These are phyloP conservation scores for Tuctoria greenei DNA, from an alignment of 176 grass and related monocot genomes.

Conservation along the genomic window DNA sequence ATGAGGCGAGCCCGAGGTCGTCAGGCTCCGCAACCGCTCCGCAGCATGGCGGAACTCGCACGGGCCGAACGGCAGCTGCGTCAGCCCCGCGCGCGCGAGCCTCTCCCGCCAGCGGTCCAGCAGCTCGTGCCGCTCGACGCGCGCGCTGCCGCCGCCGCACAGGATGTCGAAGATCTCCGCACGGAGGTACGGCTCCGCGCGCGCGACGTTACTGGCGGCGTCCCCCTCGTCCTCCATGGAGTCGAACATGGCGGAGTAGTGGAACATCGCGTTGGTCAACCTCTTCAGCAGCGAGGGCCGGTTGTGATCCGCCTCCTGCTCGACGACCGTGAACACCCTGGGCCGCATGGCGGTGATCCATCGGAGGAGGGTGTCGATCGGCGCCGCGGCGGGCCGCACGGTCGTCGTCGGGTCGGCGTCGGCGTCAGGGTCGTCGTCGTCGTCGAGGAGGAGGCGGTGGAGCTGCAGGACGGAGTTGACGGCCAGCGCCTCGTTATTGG, in stretches of 20 bases:
- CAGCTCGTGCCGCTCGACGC: slow-evolving; percentile 73
- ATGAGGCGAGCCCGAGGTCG: slow-evolving; percentile 14
- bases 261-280: slow-evolving; percentile 72
- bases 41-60: slow-evolving; percentile 41
- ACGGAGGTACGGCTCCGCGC: slow-evolving; percentile 57
- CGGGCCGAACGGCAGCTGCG: slow-evolving; percentile 43
- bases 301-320: slow-evolving; percentile 83
- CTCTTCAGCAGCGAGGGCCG: slow-evolving; percentile 45
- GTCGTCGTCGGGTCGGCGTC: slow-evolving; percentile 15
- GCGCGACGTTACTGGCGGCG: neutral
- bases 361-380: slow-evolving; percentile 59
- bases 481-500: slow-evolving; percentile 60
- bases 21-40: slow-evolving; percentile 33
- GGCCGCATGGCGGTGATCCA: slow-evolving; percentile 42
- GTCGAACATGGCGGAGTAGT: slow-evolving; percentile 79
- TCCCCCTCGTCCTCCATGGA: slow-evolving; percentile 42
- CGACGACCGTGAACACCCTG: slow-evolving; percentile 66
- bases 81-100: slow-evolving; percentile 39
- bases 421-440: slow-evolving; percentile 41
- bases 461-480: slow-evolving; percentile 80
- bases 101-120: slow-evolving; percentile 43
- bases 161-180: slow-evolving; percentile 76
- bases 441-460: slow-evolving; percentile 69
- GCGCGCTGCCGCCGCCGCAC: slow-evolving; percentile 55
- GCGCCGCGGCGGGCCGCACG: too few species aligned